Conservation (phyloP, 2,329 filamentous ascomycete genomes). For the Hypomyces perniciosus region DNA sequence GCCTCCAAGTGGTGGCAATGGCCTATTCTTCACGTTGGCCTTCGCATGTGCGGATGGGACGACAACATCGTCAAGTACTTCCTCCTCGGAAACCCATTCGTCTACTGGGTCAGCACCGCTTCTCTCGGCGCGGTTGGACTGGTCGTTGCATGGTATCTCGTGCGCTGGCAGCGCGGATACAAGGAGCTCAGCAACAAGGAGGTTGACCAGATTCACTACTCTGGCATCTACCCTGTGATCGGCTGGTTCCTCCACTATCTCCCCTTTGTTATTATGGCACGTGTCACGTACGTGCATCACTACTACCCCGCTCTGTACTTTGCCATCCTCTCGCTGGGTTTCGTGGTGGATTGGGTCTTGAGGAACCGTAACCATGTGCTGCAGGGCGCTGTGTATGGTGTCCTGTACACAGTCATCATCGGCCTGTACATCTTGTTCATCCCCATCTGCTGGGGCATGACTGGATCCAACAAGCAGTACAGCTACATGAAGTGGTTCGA, state of each 20-base stretch:
- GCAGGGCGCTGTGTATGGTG: constrained; percentile 63
- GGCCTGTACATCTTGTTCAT: constrained; percentile 86
- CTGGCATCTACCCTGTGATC: constrained; percentile 81
- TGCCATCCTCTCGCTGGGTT: constrained; percentile 83
- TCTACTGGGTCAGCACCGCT: constrained; percentile 91
- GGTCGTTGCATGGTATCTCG: constrained; percentile 73
- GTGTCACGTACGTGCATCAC: constrained; percentile 98
- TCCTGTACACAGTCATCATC: constrained; percentile 68
- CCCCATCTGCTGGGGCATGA: constrained; percentile 95
- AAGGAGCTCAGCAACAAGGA: constrained; percentile 71
- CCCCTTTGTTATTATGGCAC: constrained; percentile 94
- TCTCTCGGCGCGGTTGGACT: constrained; percentile 67
- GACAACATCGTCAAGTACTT: constrained; percentile 96
- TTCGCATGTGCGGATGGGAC: constrained; percentile 98
- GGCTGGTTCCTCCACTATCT: constrained; percentile 97
- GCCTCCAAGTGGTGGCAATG: constrained; percentile 98
- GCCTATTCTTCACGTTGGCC: constrained; percentile 89
- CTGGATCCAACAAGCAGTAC: constrained; percentile 76
- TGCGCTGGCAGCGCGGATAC: constrained; percentile 96
- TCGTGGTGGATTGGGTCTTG: constrained; percentile 79
- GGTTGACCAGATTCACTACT: constrained; percentile 91
- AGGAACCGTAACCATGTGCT: constrained; percentile 57
- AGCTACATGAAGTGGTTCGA: constrained; percentile 90
- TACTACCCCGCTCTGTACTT: constrained; percentile 99
- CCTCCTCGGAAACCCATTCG: constrained; percentile 89